Base-by-base conservation (phyloP, 305 asterid genomes). In the Ilex paraguariensis region DNA sequence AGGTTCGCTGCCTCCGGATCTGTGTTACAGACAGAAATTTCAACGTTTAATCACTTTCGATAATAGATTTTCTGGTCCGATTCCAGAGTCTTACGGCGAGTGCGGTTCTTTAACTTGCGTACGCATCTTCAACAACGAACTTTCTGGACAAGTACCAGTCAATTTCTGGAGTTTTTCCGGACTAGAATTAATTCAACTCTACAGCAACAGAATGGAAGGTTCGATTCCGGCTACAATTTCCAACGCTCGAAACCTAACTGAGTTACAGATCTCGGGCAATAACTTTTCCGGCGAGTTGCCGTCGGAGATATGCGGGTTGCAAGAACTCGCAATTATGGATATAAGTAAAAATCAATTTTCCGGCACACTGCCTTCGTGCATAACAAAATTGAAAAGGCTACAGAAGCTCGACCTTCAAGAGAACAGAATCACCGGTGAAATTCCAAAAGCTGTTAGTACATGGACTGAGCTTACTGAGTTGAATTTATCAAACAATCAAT, bases 61-160 rank as follows among this genome's bases (percentile, higher is more conserved):
- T 3, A 92, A 92, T 76, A 75, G 76, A 59, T 69, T 92, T 53
- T 82, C 92, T 2, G 98, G 96, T 28, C 4, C 67, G 49, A 74
- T 92, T 15, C 97, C 97, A 6, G 89, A 73, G 15, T 66, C 87
- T 0, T 89, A 79, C 61, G 95, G 89, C n/a, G 81, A 74, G 40
- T 91, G 98, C 74, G 64, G 53, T 61, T 80, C 83, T 31, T 52
- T 91, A 50, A 72, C 45, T 3, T 77, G 80, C 15, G 80, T 87
- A 17, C 87, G 97, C 0, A 56, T 85, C 17, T 80, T 66, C 16
- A 61, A 73, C 63, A 89, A 91, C 51, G 67, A 68, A 54, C 73
- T 91, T 5, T 76, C 89, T 2, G 91, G 95, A 60, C 66, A 14
- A 17, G 56, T 87, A 15, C 95, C 96, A 31, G 66, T 67, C 32